Conservation (phyloP, 371 early-diverging fungal genomes). For the Mortierella sp. region DNA sequence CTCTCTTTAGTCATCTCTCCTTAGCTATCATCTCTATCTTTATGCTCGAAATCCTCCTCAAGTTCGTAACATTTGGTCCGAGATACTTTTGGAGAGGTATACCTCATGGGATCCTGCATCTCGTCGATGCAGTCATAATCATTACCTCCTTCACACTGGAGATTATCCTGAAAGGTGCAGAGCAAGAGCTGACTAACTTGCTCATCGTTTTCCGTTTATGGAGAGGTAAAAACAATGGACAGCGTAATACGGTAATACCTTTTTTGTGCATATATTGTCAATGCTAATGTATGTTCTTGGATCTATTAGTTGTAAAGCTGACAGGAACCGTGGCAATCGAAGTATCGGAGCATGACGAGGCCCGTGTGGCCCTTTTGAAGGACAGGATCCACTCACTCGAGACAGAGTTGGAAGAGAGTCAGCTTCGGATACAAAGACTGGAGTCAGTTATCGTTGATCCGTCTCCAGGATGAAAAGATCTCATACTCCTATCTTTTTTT, state of each 20-base stretch:
- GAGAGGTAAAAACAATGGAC: constrained; percentile 2
- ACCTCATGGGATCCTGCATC: constrained; percentile 17
- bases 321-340: constrained; percentile 31
- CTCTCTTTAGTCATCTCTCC: constrained; percentile 24
- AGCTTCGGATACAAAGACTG: constrained; percentile 1
- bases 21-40: constrained; percentile 27
- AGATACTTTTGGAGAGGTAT: constrained; percentile 31
- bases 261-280: not conserved
- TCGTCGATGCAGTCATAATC: constrained; percentile 27
- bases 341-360: constrained; percentile 25
- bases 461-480: too few relatives aligned
- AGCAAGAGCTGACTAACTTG: constrained; percentile 15
- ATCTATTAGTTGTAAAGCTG: constrained; percentile 13
- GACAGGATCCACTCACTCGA: constrained; percentile 5
- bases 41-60: constrained; percentile 30
- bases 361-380: not conserved
- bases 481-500: too few relatives aligned
- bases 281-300: not conserved
- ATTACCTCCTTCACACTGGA: constrained; percentile 25
- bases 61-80: constrained; percentile 31
- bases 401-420: constrained; percentile 9
- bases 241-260: not conserved
- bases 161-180: constrained; percentile 19
- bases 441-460: constrained; percentile 9
- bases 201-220: constrained; percentile 35